Conservation (phyloP, 2,329 filamentous ascomycete genomes). For the Colletotrichum limetticola region DNA sequence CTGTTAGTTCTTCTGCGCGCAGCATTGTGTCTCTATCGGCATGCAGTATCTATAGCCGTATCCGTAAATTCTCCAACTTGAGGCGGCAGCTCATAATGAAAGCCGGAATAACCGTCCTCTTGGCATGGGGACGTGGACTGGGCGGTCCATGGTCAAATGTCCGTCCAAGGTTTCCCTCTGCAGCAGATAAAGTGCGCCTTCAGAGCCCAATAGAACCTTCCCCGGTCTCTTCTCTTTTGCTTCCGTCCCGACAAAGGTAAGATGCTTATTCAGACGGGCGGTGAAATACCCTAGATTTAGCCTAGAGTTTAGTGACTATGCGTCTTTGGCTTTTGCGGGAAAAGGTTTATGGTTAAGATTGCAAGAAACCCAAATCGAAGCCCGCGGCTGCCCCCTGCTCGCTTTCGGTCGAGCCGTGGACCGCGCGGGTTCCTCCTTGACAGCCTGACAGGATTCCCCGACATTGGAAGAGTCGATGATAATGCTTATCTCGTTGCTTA, state of each 20-base stretch:
- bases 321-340: not conserved
- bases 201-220: not conserved
- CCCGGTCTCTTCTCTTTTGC: not conserved
- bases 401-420: not conserved
- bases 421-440: not conserved
- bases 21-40: not conserved
- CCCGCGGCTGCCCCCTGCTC: not conserved
- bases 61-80: not conserved
- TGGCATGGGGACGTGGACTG: not conserved
- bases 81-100: not conserved
- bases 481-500: not conserved
- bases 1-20: not conserved
- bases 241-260: slow-evolving; percentile 15
- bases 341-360: slow-evolving; percentile 26
- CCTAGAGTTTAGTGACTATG: not conserved
- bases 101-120: not conserved
- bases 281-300: not conserved
- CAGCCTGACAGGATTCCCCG: slow-evolving; percentile 7
- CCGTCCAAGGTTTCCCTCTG: slow-evolving; percentile 6
- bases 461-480: not conserved
- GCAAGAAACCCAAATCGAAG: not conserved
- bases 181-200: slow-evolving; percentile 17
- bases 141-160: not conserved
- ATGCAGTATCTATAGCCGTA: too few species aligned
- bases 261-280: slow-evolving; percentile 28